phyloP scores from a whole-genome alignment of 495 filamentous ascomycete genomes.

The Gamarada debralockiae region DNA sequence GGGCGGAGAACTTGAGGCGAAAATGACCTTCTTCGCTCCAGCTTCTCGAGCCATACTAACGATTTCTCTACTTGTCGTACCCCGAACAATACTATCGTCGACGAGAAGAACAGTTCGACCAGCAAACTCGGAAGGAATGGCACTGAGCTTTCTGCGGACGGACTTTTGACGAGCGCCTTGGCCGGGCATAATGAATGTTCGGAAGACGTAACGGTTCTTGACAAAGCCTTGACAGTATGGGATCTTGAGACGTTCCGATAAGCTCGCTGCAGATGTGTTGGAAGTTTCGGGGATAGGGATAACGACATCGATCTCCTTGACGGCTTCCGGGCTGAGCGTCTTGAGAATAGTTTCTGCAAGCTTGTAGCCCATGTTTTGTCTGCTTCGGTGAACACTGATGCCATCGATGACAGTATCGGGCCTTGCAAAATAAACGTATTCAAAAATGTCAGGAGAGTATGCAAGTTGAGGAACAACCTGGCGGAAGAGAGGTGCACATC shows the following conservation, averaged over 20 bases:
- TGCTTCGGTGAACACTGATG: constrained; percentile 82
- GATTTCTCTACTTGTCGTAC: constrained; percentile 89
- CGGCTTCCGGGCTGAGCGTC: constrained; percentile 66
- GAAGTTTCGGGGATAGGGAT: constrained; percentile 88
- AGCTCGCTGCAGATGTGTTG: constrained; percentile 77
- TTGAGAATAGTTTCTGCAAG: constrained; percentile 75
- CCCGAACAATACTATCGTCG: constrained; percentile 91
- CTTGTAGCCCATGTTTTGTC: constrained; percentile 89
- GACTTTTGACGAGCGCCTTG: constrained; percentile 80
- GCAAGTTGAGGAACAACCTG: constrained; percentile 68
- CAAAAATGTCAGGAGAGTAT: constrained; percentile 94
- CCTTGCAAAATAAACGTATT: constrained; percentile 82
- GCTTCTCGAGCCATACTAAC: constrained; percentile 91
- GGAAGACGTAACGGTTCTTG: constrained; percentile 95
- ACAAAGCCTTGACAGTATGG: constrained; percentile 84
- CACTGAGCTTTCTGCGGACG: constrained; percentile 73
- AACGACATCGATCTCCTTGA: constrained; percentile 86
- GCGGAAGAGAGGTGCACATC: constrained; percentile 66
- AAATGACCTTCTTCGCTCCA: constrained; percentile 85
- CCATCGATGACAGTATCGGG: constrained; percentile 91
- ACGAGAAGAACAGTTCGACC: constrained; percentile 81
- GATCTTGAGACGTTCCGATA: constrained; percentile 73
- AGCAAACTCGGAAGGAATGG: constrained; percentile 84
- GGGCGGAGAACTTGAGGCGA: constrained; percentile 83
- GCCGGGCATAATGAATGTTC: constrained; percentile 93